Percentiles rank a stretch among this genome's conserved stretches.
phyloP scores from a whole-genome alignment of 2,329 filamentous ascomycete species.

The Trichoderma sp. region DNA sequence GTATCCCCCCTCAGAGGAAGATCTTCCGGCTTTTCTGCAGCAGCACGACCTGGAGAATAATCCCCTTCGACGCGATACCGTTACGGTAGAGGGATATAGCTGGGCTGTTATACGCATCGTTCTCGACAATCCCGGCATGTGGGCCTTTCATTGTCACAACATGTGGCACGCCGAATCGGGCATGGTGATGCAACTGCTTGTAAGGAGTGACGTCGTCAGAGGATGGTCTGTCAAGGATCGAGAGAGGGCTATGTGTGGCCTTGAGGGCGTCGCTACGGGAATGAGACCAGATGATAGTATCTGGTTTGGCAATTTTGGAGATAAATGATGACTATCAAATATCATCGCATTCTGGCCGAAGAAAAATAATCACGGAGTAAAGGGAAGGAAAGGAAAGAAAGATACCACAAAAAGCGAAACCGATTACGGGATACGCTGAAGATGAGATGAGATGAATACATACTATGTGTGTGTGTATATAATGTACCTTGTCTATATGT shows the following conservation, averaged over 20 bases:
- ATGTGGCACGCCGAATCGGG: slow-evolving; percentile 63
- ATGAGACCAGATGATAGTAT: slow-evolving; percentile 43
- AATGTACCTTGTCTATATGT: slow-evolving; percentile 18
- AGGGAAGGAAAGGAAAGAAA: not conserved
- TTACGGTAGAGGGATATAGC: slow-evolving; percentile 57
- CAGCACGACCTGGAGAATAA: slow-evolving; percentile 37
- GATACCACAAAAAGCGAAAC: not conserved
- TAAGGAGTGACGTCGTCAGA: slow-evolving; percentile 37
- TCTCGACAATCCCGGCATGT: slow-evolving; percentile 61
- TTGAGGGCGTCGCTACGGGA: slow-evolving; percentile 39
- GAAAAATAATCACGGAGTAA: not conserved
- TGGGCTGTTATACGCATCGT: slow-evolving; percentile 60
- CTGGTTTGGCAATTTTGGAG: slow-evolving; percentile 43
- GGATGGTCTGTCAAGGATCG: slow-evolving; percentile 35
- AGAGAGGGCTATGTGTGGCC: slow-evolving; percentile 37
- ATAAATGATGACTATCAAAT: not conserved
- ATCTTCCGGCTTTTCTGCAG: slow-evolving; percentile 36
- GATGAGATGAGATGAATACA: not conserved
- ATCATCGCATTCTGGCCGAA: too few relatives aligned
- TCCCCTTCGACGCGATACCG: slow-evolving; percentile 47
- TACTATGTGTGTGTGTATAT: not conserved
- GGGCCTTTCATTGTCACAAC: slow-evolving; percentile 64
- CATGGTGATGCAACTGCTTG: slow-evolving; percentile 61
- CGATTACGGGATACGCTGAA: not conserved
- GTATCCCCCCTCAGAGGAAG: slow-evolving; percentile 40